A percentile compares a stretch with the other conserved stretches of the same genome.
Conservation (phyloP, 2,329 filamentous ascomycete species). For the Seiridium cupressi region DNA sequence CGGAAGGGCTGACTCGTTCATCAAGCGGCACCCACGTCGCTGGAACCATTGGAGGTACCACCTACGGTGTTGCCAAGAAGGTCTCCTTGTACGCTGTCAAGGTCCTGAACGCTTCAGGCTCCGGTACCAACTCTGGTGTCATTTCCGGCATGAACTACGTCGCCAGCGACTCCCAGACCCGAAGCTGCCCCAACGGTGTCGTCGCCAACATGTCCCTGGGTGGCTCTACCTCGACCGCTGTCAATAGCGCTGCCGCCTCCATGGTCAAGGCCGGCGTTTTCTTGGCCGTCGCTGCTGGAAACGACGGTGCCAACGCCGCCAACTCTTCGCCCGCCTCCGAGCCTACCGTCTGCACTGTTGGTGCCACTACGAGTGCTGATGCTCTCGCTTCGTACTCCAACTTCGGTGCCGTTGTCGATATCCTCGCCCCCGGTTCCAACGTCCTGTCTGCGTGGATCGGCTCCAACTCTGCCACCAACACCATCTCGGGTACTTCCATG, state of each 20-base stretch:
- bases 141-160: slow-evolving; percentile 44
- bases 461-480: slow-evolving; percentile 32
- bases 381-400: slow-evolving; percentile 48
- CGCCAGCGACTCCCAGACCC: slow-evolving; percentile 29
- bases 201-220: slow-evolving; percentile 60
- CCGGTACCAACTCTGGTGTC: slow-evolving; percentile 36
- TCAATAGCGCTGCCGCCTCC: slow-evolving; percentile 50
- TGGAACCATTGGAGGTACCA: slow-evolving; percentile 40
- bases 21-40: slow-evolving; percentile 41
- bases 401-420: slow-evolving; percentile 46
- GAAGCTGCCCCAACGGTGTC: slow-evolving; percentile 38
- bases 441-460: slow-evolving; percentile 19
- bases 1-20: neutral
- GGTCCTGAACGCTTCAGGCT: slow-evolving; percentile 37
- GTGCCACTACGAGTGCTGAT: slow-evolving; percentile 40
- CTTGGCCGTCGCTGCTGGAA: slow-evolving; percentile 56
- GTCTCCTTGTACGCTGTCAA: slow-evolving; percentile 42
- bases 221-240: slow-evolving; percentile 39
- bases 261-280: slow-evolving; percentile 47
- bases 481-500: slow-evolving; percentile 47
- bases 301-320: slow-evolving; percentile 41
- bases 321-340: slow-evolving; percentile 48
- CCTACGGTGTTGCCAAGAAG: slow-evolving; percentile 45
- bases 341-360: slow-evolving; percentile 50
- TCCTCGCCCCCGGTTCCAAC: slow-evolving; percentile 43